Base-by-base conservation (phyloP, 106 monocot genomes). In the Iris macrosiphon region DNA sequence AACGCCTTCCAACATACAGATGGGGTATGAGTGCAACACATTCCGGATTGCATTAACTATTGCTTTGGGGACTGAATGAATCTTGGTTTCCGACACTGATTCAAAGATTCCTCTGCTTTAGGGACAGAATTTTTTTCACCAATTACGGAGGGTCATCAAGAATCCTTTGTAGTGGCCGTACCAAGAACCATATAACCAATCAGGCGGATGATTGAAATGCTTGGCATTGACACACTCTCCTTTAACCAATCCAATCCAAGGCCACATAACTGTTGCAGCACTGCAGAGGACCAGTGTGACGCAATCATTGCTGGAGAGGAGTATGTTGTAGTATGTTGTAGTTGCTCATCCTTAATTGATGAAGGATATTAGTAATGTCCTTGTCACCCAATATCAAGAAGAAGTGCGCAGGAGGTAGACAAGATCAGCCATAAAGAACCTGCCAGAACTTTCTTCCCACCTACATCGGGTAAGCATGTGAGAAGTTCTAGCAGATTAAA, bases 281-380 rank as follows among this genome's bases (percentile, higher is more conserved):
- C 98, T 81, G 48, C 69, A 83, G 17, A 98, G 77, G 26, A 73
- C 77, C 7, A 45, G 61, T 2, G 78, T 53, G 15, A 52, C 72
- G 55, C 18, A 26, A 23, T 75, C 72, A 35, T 39, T 57, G 72
- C 78, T 63, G 0, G 98, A 69, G 45, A 98, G 75, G 11, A 98
- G 63, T 54, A 98, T 62, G 52, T 98, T 98, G 41, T 98, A n/a
- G n/a, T n/a, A n/a, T n/a, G n/a, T n/a, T n/a, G n/a, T n/a, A 98
- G 65, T 98, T 98, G 74, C 66, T 91, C 98, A 98, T 91, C 62
- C 98, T 67, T 7, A 98, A 50, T 1, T 91, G 67, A 39, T 98
- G 98, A 1, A 91, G 72, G 27, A 87, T 81, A 52, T 80, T 81
- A 0, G 91, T 80, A 56, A 98, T 83, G 47, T 81, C 91, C 32